Percentiles rank a stretch among this genome's conserved stretches.
Conservation (phyloP, 306 rosid species). For the Heteromeles arbutifolia region DNA sequence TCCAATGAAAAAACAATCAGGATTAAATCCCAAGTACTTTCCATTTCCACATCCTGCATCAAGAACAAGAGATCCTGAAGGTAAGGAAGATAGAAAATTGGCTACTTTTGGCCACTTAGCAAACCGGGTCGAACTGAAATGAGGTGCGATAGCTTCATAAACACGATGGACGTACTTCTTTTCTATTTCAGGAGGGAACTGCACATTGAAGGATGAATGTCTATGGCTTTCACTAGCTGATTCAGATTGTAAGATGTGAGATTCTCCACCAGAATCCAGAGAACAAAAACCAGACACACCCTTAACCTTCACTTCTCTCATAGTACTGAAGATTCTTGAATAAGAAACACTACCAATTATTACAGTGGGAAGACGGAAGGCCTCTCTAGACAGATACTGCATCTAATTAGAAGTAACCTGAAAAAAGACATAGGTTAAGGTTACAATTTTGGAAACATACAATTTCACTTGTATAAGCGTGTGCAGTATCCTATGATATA, state of each 20-base stretch:
- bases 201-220: constrained; percentile 31
- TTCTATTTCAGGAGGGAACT: constrained; percentile 84
- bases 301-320: constrained; percentile 52
- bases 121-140: constrained; percentile 79
- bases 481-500: neutral
- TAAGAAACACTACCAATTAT: constrained; percentile 9
- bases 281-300: constrained; percentile 25
- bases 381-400: constrained; percentile 4
- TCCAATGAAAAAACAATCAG: constrained; percentile 62
- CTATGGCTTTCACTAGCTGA: constrained; percentile 15
- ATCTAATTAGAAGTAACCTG: constrained; percentile 26
- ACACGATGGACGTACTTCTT: constrained; percentile 81
- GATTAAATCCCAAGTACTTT: constrained; percentile 64
- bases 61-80: constrained; percentile 64
- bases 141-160: constrained; percentile 95
- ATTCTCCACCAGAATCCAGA: constrained; percentile 29
- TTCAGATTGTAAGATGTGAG: constrained; percentile 25
- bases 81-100: constrained; percentile 59
- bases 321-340: constrained; percentile 28
- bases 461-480: neutral
- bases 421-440: neutral
- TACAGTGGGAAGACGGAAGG: constrained; percentile 21
- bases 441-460: neutral
- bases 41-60: constrained; percentile 99
- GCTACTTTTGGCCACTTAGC: constrained; percentile 98